Percentiles rank a stretch among this genome's conserved stretches.
Conservation (phyloP, 1,284 basidiomycete genomes). For the Violaceomyces palustris region DNA sequence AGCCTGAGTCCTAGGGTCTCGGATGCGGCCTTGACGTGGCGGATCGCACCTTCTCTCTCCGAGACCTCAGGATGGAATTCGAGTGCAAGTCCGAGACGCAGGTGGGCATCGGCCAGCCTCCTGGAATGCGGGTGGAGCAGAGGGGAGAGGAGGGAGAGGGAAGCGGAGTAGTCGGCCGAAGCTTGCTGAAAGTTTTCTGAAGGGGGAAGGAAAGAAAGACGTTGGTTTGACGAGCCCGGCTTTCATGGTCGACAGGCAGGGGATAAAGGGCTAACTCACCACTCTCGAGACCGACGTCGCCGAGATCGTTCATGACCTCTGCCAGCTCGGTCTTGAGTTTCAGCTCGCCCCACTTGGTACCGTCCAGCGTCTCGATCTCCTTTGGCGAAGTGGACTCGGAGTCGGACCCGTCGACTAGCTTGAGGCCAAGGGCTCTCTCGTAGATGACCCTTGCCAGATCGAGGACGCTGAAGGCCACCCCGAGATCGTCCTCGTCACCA, state of each 20-base stretch:
- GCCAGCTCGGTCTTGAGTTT: conserved; percentile 39
- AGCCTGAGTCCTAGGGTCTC: conserved; percentile 28
- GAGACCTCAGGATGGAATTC: conserved; percentile 46
- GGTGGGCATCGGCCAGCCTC: conserved; percentile 46
- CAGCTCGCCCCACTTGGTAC: conserved; percentile 19
- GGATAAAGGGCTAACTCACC: conserved; percentile 8
- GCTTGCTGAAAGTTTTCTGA: conserved; percentile 49
- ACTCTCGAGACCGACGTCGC: conserved; percentile 48
- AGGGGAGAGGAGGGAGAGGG: conserved; percentile 31
- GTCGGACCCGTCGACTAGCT: too few species aligned
- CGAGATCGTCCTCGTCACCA: conserved; percentile 45
- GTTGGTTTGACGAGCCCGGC: not conserved
- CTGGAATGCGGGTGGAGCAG: conserved; percentile 42
- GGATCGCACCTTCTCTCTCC: conserved; percentile 24
- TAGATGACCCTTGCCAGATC: conserved; percentile 47
- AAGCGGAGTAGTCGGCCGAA: conserved; percentile 39
- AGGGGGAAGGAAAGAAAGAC: not conserved
- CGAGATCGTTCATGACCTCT: conserved; percentile 50
- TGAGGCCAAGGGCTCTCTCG: conserved; percentile 26
- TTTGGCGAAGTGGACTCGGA: conserved; percentile 1
- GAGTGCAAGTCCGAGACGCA: conserved; percentile 47
- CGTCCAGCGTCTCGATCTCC: conserved; percentile 32
- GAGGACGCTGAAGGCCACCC: conserved; percentile 43
- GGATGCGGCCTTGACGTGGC: conserved; percentile 34
- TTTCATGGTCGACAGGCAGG: not conserved